A percentile compares a stretch with the other conserved stretches of the same genome.
phyloP scores from a whole-genome alignment of 495 filamentous ascomycete species.

The Penicillium cataractarum region DNA sequence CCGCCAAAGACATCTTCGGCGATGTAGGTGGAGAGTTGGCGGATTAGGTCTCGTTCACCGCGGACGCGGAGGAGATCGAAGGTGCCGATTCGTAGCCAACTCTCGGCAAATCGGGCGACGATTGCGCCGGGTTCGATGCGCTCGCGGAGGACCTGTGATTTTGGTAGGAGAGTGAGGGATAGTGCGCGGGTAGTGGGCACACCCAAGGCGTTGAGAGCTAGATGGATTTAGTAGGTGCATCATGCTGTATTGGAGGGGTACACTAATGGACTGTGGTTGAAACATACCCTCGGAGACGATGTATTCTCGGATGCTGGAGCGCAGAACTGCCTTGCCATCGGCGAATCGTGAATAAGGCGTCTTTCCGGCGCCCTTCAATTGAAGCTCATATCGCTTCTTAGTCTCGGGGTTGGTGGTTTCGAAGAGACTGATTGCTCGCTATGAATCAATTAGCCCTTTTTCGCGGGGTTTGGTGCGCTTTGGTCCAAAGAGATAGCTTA shows the following conservation, averaged over 20 bases:
- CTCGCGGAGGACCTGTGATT: slow-evolving; percentile 75
- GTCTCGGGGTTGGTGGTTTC: slow-evolving; percentile 81
- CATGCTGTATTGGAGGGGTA: no score
- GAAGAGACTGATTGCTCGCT: slow-evolving; percentile 88
- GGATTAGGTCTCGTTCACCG: slow-evolving; percentile 73
- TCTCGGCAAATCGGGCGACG: slow-evolving; percentile 86
- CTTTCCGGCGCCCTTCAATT: slow-evolving; percentile 89
- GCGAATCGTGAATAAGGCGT: slow-evolving; percentile 97
- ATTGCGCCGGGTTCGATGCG: slow-evolving; percentile 91
- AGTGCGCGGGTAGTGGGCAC: slow-evolving; percentile 89
- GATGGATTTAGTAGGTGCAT: no score
- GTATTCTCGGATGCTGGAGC: slow-evolving; percentile 91
- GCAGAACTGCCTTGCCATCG: slow-evolving; percentile 92
- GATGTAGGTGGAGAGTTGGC: slow-evolving; percentile 76
- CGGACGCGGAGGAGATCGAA: slow-evolving; percentile 85
- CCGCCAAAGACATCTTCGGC: slow-evolving; percentile 85
- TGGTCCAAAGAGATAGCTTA: slow-evolving; percentile 22
- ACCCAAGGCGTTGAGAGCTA: slow-evolving; percentile 72
- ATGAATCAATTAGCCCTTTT: slow-evolving; percentile 9
- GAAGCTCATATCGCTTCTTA: slow-evolving; percentile 77
- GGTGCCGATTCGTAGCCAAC: slow-evolving; percentile 90
- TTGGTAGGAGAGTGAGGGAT: slow-evolving; percentile 74
- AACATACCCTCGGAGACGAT: slow-evolving; percentile 75
- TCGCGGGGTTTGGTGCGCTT: neutral
- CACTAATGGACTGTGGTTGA: neutral